Evolutionary conservation across 129 eudicot species (phyloP), one percentile per base, ranked within the genome.

Genomic region (Flaveria robusta): DNA sequence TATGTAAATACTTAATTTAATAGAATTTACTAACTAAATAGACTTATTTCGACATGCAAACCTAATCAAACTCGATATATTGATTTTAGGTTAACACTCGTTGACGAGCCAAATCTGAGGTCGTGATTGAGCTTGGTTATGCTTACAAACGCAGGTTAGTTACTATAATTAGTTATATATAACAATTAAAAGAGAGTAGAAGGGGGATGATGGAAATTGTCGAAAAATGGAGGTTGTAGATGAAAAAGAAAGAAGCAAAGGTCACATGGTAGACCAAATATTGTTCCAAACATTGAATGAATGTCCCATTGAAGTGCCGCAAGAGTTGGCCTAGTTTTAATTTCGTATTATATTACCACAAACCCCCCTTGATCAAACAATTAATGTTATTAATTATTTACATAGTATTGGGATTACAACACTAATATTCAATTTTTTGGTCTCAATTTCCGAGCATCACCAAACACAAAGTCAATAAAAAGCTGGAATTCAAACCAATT

Each of bases 241-340:
- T 5, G 1, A 76, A 78, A 50, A 78, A 59, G 58, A 43, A 75
- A 74, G 18, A 71, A 50, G 77, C 83, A 79, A 26, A 70, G 68
- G 88, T 82, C 87, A 85, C 89, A 85, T 82, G 87, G 82, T 80
- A 78, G 79, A 83, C 85, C 68, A 58, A 68, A 71, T 66, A 77
- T 66, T 65, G 70, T 71, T 67, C 64, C 68, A 72, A 81, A 71
- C 75, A 78, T 47, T 72, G 86, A 79, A 75, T 77, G 71, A 65
- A 62, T 74, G 74, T 74, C 87, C 93, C 84, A 67, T 83, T 74
- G 58, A 71, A 66, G 72, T 79, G 87, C 87, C 83, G 87, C 79
- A 77, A 77, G 79, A 67, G 64, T 79, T 76, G 85, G 83, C 74
- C 71, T 70, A 43, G 82, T 70, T 70, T 78, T 77, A 58, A 56